Evolutionary conservation across 768 basidiomycete species (phyloP).

Genomic region (Suillus americanus): DNA sequence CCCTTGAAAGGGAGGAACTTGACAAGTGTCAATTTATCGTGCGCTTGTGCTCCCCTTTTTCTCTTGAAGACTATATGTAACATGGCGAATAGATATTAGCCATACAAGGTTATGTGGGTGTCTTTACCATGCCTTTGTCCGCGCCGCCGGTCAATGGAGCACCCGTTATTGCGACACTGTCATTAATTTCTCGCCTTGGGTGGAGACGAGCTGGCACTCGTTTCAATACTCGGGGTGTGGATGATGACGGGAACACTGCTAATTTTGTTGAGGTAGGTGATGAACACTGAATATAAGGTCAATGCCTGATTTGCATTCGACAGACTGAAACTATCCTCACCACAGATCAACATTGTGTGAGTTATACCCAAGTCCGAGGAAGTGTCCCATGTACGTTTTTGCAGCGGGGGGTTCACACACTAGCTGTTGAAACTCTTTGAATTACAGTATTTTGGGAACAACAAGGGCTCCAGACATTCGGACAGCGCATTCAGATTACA

Average conservation of each 20-base stretch:
- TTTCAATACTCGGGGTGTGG: conserved; percentile 95
- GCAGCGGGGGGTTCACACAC: neutral
- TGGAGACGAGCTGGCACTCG: conserved; percentile 97
- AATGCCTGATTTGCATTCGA: conserved; percentile 7
- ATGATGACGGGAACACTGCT: conserved; percentile 92
- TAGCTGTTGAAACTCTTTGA: conserved; percentile 13
- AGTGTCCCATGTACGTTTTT: conserved; percentile 84
- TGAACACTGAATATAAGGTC: conserved; percentile 6
- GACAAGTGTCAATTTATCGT: conserved; percentile 87
- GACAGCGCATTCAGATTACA: conserved; percentile 92
- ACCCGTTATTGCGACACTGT: conserved; percentile 71
- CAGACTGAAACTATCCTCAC: conserved; percentile 91
- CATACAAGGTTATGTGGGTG: conserved; percentile 91
- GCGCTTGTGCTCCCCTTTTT: conserved; percentile 31
- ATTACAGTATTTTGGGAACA: conserved; percentile 96
- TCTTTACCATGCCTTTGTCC: conserved; percentile 75
- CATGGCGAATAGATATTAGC: conserved; percentile 62
- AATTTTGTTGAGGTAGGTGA: conserved; percentile 89
- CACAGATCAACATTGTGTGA: conserved; percentile 84
- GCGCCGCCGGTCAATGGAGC: conserved; percentile 73
- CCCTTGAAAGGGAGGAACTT: conserved; percentile 66
- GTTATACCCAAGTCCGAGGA: conserved; percentile 92
- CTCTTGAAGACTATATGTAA: conserved; percentile 9
- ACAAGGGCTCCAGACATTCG: conserved; percentile 92
- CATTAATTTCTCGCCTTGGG: conserved; percentile 83